phyloP scores from a whole-genome alignment of 345 rosid genomes.

The Euphorbia pulcherrima region DNA sequence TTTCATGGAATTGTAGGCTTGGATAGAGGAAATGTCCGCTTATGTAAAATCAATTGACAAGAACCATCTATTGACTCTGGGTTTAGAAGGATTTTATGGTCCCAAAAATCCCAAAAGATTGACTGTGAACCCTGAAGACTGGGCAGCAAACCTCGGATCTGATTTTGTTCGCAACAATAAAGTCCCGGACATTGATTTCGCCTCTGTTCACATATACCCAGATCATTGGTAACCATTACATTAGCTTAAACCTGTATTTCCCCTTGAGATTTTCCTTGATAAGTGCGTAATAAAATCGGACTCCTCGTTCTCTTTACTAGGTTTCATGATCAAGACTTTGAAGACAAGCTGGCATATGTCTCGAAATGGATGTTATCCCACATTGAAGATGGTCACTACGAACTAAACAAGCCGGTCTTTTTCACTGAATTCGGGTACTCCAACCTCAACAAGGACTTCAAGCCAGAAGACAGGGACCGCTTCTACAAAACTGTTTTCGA shows the following conservation, averaged over 20 bases:
- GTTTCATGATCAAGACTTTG: slow-evolving; percentile 60
- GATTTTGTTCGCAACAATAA: slow-evolving; percentile 80
- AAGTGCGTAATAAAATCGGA: background rate
- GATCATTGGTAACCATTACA: slow-evolving; percentile 70
- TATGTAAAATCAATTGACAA: slow-evolving; percentile 79
- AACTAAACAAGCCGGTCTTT: slow-evolving; percentile 70
- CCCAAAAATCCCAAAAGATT: slow-evolving; percentile 69
- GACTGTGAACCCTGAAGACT: slow-evolving; percentile 68
- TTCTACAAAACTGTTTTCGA: slow-evolving; percentile 55
- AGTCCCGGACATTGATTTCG: slow-evolving; percentile 56
- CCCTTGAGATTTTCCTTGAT: background rate
- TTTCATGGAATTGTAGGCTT: slow-evolving; percentile 48
- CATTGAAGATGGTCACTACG: slow-evolving; percentile 80
- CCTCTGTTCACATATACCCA: slow-evolving; percentile 90
- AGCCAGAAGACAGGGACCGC: slow-evolving; percentile 52
- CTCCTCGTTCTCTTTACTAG: slow-evolving; percentile 32
- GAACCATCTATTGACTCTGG: slow-evolving; percentile 81
- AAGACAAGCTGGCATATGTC: slow-evolving; percentile 56
- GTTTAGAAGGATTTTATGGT: slow-evolving; percentile 94
- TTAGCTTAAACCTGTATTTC: background rate
- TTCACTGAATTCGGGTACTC: slow-evolving; percentile 87
- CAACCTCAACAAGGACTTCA: slow-evolving; percentile 62
- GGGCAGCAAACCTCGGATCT: slow-evolving; percentile 83
- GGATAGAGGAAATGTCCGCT: slow-evolving; percentile 85
- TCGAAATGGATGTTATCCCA: slow-evolving; percentile 85